phyloP scores from a whole-genome alignment of 768 basidiomycete species.

The Pleurotus pulmonarius region DNA sequence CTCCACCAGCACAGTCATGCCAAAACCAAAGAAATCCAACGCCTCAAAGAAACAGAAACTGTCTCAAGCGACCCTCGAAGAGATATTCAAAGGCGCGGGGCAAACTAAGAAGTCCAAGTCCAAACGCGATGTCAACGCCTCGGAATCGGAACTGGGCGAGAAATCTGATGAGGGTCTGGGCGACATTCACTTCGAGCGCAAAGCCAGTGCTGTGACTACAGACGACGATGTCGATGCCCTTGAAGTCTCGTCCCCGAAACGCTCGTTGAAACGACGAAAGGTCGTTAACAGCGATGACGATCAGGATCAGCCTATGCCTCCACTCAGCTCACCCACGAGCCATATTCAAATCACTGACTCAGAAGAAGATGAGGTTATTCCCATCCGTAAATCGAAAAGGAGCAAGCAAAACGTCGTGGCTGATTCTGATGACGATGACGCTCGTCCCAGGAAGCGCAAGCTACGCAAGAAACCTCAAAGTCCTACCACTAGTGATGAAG shows the following conservation, averaged over 20 bases:
- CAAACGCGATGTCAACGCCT: not conserved
- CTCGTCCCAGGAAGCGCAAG: conserved; percentile 31
- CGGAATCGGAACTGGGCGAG: not conserved
- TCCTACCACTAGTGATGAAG: conserved; percentile 34
- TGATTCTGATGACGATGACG: conserved; percentile 23
- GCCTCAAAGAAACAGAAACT: not conserved
- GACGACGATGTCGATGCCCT: conserved; percentile 13
- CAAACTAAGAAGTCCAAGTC: not conserved
- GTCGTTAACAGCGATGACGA: conserved; percentile 11
- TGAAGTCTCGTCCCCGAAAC: conserved; percentile 6
- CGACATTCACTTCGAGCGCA: conserved; percentile 47
- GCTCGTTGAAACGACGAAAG: conserved; percentile 10
- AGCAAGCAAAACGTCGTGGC: conserved; percentile 13
- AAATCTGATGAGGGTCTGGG: conserved; percentile 24
- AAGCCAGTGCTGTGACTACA: conserved; percentile 10
- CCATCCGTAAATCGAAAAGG: not conserved
- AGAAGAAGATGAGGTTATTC: conserved; percentile 13
- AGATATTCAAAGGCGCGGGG: not conserved
- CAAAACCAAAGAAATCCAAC: not conserved
- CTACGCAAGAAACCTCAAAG: conserved; percentile 40
- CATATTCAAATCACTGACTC: conserved; percentile 4
- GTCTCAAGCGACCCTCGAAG: conserved; percentile 1
- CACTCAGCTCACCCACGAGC: conserved; percentile 2
- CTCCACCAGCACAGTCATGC: not conserved
- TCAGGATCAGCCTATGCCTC: conserved; percentile 19